A percentile compares a stretch with the other conserved stretches of the same genome.
Conservation (phyloP, 2,329 filamentous ascomycete genomes). For the Hymenoscyphus occultus region DNA sequence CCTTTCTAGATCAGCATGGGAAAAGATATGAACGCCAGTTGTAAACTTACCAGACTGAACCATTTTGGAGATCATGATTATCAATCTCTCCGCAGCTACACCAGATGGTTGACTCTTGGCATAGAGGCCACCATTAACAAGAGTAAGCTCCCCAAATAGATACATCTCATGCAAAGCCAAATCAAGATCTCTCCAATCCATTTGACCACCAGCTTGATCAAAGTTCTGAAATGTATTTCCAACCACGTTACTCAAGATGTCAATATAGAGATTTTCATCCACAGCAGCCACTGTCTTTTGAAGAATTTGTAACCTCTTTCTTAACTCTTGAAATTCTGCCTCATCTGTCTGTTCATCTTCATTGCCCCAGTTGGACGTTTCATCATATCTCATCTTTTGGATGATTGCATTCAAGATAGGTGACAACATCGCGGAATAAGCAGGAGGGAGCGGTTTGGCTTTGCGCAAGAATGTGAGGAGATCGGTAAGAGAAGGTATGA, state of each 20-base stretch:
- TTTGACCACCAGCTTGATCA: constrained; percentile 66
- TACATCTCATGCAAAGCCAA: constrained; percentile 94
- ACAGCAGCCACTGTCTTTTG: constrained; percentile 91
- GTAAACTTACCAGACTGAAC: constrained; percentile 73
- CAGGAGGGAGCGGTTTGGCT: constrained; percentile 65
- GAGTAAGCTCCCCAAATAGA: constrained; percentile 89
- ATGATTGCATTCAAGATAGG: constrained; percentile 91
- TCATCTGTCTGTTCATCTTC: constrained; percentile 96
- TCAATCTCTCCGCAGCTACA: constrained; percentile 74
- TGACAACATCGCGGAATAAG: constrained; percentile 79
- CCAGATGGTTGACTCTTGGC: constrained; percentile 79
- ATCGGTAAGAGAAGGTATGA: constrained; percentile 90
- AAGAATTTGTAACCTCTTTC: constrained; percentile 82
- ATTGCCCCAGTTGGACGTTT: constrained; percentile 88
- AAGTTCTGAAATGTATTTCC: constrained; percentile 81
- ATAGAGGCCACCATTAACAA: constrained; percentile 83
- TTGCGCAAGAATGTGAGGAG: constrained; percentile 88
- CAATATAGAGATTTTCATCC: constrained; percentile 83
- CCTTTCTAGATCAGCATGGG: constrained; percentile 49
- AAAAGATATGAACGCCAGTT: constrained; percentile 6
- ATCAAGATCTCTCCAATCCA: constrained; percentile 95
- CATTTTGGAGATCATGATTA: constrained; percentile 94
- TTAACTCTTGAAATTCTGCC: constrained; percentile 92
- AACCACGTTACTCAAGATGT: constrained; percentile 85
- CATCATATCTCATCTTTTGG: constrained; percentile 95